These are phyloP conservation scores for Beauveria varroae DNA, from an alignment of 2,329 filamentous ascomycete genomes.

Conservation along the genomic window DNA sequence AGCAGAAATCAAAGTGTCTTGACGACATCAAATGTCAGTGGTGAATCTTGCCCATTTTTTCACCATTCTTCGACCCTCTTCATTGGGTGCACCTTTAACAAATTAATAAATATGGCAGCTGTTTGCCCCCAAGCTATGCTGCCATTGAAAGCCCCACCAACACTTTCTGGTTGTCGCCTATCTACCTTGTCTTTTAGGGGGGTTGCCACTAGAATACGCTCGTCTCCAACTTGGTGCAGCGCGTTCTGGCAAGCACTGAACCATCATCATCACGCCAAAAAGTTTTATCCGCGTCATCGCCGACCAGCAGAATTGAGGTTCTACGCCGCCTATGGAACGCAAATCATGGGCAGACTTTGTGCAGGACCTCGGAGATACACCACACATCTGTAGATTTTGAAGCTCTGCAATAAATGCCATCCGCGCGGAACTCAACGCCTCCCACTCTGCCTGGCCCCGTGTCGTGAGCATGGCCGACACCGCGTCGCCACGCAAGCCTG, in stretches of 20 bases:
- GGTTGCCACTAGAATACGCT: conserved; percentile 3
- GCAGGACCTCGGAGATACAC: conserved; percentile 35
- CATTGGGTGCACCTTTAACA: neutral
- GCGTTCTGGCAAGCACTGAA: neutral
- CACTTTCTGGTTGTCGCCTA: neutral
- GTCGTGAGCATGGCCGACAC: conserved; percentile 50
- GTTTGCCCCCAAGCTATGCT: neutral
- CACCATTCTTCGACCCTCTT: neutral
- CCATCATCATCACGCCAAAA: conserved; percentile 23
- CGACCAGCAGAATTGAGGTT: conserved; percentile 30
- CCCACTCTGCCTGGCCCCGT: conserved; percentile 34
- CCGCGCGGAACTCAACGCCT: conserved; percentile 46
- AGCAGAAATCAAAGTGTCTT: neutral
- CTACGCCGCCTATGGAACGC: conserved; percentile 38
- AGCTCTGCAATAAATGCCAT: conserved; percentile 50
- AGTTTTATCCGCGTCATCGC: conserved; percentile 33
- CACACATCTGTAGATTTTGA: conserved; percentile 46
- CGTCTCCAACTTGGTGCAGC: neutral
- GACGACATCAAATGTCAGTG: no score
- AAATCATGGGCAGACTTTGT: conserved; percentile 49
- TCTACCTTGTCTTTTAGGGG: neutral
- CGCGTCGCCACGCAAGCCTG: conserved; percentile 46
- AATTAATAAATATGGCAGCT: neutral
- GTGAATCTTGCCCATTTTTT: no score
- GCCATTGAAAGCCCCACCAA: neutral